These are phyloP conservation scores for Phytophthora vignae DNA, from an alignment of 352 stramenopile species.

Conservation along the genomic window DNA sequence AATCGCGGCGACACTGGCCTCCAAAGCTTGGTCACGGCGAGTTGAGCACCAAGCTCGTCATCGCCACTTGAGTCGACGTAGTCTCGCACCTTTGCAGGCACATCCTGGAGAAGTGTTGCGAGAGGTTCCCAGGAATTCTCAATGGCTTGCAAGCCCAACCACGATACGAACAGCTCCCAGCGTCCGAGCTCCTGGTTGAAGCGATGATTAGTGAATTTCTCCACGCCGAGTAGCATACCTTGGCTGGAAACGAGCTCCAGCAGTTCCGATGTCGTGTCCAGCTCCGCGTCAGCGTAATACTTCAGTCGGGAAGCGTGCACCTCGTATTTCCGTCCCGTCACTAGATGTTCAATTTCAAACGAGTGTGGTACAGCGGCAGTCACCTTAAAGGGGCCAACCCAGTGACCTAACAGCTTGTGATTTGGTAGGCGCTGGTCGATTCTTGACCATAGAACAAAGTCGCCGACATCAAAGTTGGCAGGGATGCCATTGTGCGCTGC, in stretches of 20 bases:
- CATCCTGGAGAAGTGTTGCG: background rate
- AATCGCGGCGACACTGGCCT: background rate
- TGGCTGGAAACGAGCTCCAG: background rate
- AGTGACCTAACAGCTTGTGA: background rate
- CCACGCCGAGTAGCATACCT: background rate
- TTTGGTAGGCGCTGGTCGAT: background rate
- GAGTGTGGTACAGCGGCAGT: background rate
- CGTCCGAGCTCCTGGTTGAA: background rate
- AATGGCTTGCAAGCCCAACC: background rate
- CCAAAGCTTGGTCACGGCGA: background rate
- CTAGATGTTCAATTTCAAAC: background rate
- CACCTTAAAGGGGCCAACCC: background rate
- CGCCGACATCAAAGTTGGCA: background rate
- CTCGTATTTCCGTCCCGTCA: background rate
- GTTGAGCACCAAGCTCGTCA: background rate
- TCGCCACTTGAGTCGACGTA: background rate
- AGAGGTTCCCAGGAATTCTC: background rate
- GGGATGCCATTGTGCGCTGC: background rate
- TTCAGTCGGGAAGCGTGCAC: background rate
- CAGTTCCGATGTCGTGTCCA: background rate
- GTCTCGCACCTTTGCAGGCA: background rate
- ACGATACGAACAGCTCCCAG: background rate
- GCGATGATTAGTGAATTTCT: background rate
- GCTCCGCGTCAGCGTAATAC: background rate
- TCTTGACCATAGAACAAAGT: background rate